Base-by-base conservation (phyloP, 495 filamentous ascomycete genomes). In the Podospora appendiculata region DNA sequence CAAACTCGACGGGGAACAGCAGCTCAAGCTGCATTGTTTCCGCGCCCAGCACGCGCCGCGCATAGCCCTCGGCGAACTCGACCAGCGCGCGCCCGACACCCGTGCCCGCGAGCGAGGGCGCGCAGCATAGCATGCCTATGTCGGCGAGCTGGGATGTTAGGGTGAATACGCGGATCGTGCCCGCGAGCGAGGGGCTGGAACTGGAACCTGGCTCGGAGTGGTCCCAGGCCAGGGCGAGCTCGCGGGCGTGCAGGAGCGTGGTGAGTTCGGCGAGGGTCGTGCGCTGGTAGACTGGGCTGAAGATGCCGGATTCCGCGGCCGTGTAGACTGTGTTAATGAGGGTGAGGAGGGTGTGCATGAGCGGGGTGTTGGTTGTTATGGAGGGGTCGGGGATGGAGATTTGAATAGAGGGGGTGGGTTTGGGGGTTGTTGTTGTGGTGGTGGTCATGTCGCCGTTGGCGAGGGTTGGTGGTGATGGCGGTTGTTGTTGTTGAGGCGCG, bases 311-410 rank as follows among this genome's bases (percentile, higher is more conserved):
- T n/a, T 54, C 45, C 25, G 45, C 45, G 25, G 19, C 38, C 8
- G 51, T 54, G 38, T 53, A 53, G 11, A 53, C 51, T 8, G 34
- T 39, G 51, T 53, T 53, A 33, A 53, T 17, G 9, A 53, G 51
- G 34, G 36, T 9, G 16, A 17, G 17, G 34, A 53, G 17, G 35
- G 13, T 17, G 43, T 17, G 6, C 3, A 46, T 36, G 9, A 47
- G 35, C 9, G 43, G 16, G 14, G 35, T 32, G 44, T 47, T 32
- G 33, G 14, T 4, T 4, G 44, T n/a, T 8, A 47, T 33, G 34
- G 42, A 47, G 42, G 18, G 10, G 41, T 44, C 49, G 25, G 49
- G 49, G 32, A 51, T 36, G 40, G 49, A 25, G 33, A 51, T 51
- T 10, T 10, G 8, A 12, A 19, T 8, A 3, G 41, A 3, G 3